Evolutionary conservation across 352 stramenopile species (phyloP).

Genomic region (Phytophthora syringae): DNA sequence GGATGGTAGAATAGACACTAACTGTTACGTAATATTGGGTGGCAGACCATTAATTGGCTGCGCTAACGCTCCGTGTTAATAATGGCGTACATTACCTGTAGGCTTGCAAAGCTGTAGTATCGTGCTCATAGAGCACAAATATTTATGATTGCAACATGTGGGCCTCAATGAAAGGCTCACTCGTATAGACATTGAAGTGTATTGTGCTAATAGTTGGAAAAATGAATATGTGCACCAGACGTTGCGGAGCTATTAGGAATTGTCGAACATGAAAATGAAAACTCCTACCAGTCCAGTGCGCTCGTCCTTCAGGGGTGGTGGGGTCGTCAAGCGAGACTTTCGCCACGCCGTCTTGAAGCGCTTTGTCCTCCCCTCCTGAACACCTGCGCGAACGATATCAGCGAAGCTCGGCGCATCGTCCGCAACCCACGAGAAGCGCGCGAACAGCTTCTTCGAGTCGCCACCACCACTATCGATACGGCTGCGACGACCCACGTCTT

Average conservation of each 20-base stretch:
- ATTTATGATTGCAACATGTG: too few species aligned
- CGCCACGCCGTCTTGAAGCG: slow-evolving; percentile 20
- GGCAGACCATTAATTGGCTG: too few species aligned
- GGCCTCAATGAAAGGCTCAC: too few species aligned
- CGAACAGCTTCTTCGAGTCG: slow-evolving; percentile 66
- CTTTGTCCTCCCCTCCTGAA: slow-evolving; percentile 2
- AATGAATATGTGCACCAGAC: slow-evolving; percentile 11
- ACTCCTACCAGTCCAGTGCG: slow-evolving; percentile 27
- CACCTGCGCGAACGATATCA: slow-evolving; percentile 46
- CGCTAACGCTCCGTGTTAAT: too few species aligned
- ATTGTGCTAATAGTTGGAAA: slow-evolving; percentile 17
- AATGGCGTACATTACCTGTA: too few species aligned
- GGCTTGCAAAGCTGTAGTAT: too few species aligned
- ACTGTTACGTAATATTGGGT: too few species aligned
- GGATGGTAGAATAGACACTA: slow-evolving; percentile 1
- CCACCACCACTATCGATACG: slow-evolving; percentile 42
- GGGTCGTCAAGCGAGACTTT: slow-evolving; percentile 24
- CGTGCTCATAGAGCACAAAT: too few species aligned
- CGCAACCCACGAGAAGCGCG: slow-evolving; percentile 77
- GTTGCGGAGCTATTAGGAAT: slow-evolving; percentile 13
- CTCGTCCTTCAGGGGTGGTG: slow-evolving; percentile 20
- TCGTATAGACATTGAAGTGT: too few species aligned
- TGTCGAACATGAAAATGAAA: slow-evolving; percentile 25
- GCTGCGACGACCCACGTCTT: slow-evolving; percentile 63
- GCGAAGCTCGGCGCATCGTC: slow-evolving; percentile 66